Base-by-base conservation (phyloP, 345 rosid species). In the Durio zibethinus region DNA sequence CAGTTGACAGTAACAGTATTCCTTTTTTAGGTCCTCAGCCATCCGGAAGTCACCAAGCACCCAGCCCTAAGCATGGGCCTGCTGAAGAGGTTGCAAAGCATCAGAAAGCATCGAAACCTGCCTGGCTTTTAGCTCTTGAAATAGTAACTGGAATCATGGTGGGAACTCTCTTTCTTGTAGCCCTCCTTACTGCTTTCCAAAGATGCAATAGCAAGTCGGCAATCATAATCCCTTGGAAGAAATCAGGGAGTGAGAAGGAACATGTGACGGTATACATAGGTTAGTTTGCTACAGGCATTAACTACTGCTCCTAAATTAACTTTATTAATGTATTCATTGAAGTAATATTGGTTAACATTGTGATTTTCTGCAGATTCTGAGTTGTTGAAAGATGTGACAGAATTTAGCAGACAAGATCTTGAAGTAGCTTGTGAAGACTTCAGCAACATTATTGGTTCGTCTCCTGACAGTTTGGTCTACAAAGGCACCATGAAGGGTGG, bases 401-500 rank as follows among this genome's bases (percentile, higher is more conserved):
- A 91, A 85, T 91, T 86, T 81, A 87, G 93, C 77, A 92, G 97
- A 83, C 97, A 90, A 85, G 98, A 91, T 76, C 98, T 97, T 72
- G 99, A 97, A 88, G 94, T 91, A 69, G 98, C 99, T 45, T 97
- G 98, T 80, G 99, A 97, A 89, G 98, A 97, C 86, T 97, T 94
- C 82, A 97, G 98, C 89, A 97, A 97, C 82, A 92, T 97, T 64
- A 94, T 97, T 65, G 99, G 97, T 45, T 90, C 96, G 64, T 92
- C 98, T 21, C 92, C 97, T 0, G 98, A 97, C 84, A 91, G 98
- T 86, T 83, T 90, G 84, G 90, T 94, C 77, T 97, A 92, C 85
- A 97, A 97, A 85, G 99, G 98, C 75, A 97, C 74, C 38, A 83
- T 94, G 82, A 97, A 89, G 84, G 90, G 91, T 65, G 98, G 99